These are phyloP conservation scores for Acacia crassicarpa DNA, from an alignment of 306 rosid species.

Conservation along the genomic window DNA sequence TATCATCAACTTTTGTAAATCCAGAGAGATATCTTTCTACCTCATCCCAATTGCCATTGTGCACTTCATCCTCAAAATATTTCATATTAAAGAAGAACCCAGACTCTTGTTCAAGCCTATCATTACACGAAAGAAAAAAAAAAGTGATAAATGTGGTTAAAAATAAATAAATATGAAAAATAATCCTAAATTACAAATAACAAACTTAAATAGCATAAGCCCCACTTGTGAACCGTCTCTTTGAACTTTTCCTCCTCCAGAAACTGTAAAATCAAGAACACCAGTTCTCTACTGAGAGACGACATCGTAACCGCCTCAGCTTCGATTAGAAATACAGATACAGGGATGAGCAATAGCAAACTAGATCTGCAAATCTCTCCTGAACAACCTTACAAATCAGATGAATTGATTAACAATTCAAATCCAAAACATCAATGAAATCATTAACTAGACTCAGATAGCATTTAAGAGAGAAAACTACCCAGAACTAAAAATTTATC, in stretches of 20 bases:
- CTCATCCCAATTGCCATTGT: slow-evolving; percentile 97
- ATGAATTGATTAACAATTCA: not conserved
- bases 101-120: slow-evolving; percentile 96
- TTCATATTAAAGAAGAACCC: slow-evolving; percentile 98
- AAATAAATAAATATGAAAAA: slow-evolving; percentile 30
- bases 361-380: slow-evolving; percentile 67
- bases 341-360: slow-evolving; percentile 44
- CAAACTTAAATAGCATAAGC: slow-evolving; percentile 33
- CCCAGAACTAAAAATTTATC: slow-evolving; percentile 29
- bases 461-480: slow-evolving; percentile 37
- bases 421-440: slow-evolving; percentile 42
- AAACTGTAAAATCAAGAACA: slow-evolving; percentile 98
- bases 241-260: slow-evolving; percentile 98
- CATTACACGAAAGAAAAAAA: slow-evolving; percentile 2
- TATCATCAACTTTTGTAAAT: slow-evolving; percentile 96
- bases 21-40: slow-evolving; percentile 97
- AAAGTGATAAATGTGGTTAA: slow-evolving; percentile 36
- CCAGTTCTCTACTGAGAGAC: slow-evolving; percentile 96
- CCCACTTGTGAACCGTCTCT: slow-evolving; percentile 98
- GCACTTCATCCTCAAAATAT: slow-evolving; percentile 98
- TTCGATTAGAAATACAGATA: slow-evolving; percentile 41
- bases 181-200: slow-evolving; percentile 13
- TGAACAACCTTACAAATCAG: slow-evolving; percentile 23
- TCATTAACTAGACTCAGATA: slow-evolving; percentile 30
- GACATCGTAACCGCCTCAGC: slow-evolving; percentile 67